Evolutionary conservation across 768 basidiomycete species (phyloP), one percentile per base, ranked within the genome.

Genomic region (Termitomyces sp.): DNA sequence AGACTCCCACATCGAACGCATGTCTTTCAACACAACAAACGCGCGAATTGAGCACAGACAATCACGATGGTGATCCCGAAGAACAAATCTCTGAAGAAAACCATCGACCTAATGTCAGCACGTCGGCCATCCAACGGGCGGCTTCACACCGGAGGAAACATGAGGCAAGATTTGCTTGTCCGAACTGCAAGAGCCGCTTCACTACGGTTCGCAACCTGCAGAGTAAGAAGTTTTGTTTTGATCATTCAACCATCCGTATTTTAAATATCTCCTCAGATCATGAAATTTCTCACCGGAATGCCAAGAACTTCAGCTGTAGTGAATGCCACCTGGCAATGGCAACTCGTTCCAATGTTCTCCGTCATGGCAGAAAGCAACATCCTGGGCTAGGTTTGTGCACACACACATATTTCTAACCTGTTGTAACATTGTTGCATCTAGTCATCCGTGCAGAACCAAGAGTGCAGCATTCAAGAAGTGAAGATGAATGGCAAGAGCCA

Each of bases 291-390:
- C 67, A 68, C 35, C 50, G 32, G 8, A 59, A 61, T 11, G 38
- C 44, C n/a, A 68, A 67, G 50, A 51, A 36, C 1, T 65, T 28
- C 57, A 22, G 1, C 18, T 68, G 67, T 50, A 58, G 60, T 7
- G 3, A 33, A 28, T 66, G 65, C 20, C 36, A 54, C 13, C 16
- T 35, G n/a, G 15, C 55, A 4, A 61, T 66, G 56, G 38, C 57
- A 35, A 64, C 63, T 56, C 63, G 40, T 48, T 55, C 60, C 32
- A 58, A 65, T 51, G 60, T 55, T 33, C 35, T 51, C 13, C 54
- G 63, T 3, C 63, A 66, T 38, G 54, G 56, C 7, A 61, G 22
- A 28, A 59, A 40, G n/a, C 42, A 57, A 38, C 65, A 66, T 42
- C 63, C 57, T 40, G 51, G 55, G 18, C 3, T 40, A 61, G 38